Conservation (phyloP, 1,139 yeast genomes). For the Entelexis paramagnoliae region DNA sequence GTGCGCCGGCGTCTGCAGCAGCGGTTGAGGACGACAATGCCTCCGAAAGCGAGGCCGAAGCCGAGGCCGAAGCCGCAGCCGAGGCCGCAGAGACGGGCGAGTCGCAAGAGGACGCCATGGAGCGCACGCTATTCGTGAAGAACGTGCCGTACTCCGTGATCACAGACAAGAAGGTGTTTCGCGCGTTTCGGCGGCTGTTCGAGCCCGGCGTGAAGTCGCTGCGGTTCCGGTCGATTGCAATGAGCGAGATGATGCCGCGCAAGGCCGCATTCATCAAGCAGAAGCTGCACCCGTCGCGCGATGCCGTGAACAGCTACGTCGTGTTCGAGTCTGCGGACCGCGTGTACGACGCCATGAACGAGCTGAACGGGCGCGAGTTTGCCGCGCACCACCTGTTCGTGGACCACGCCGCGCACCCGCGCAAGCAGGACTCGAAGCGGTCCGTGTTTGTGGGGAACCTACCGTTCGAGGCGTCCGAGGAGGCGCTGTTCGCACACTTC, state of each 20-base stretch:
- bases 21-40: background rate
- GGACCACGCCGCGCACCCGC: slow-evolving; percentile 86
- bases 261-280: slow-evolving; percentile 83
- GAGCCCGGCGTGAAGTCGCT: slow-evolving; percentile 44
- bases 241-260: slow-evolving; percentile 79
- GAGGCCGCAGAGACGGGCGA: slow-evolving; percentile 18
- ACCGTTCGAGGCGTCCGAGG: slow-evolving; percentile 88
- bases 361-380: slow-evolving; percentile 58
- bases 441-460: slow-evolving; percentile 89
- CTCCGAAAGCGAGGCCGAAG: background rate
- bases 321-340: slow-evolving; percentile 54
- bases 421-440: slow-evolving; percentile 71
- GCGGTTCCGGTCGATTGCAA: slow-evolving; percentile 86
- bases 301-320: slow-evolving; percentile 77
- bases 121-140: slow-evolving; percentile 81
- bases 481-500: slow-evolving; percentile 77
- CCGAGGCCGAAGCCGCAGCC: background rate
- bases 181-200: slow-evolving; percentile 55
- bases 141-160: slow-evolving; percentile 63
- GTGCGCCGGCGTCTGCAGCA: background rate
- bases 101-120: slow-evolving; percentile 30
- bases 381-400: slow-evolving; percentile 71
- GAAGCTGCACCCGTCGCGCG: slow-evolving; percentile 65
- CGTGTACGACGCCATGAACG: slow-evolving; percentile 41
- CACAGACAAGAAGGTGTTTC: slow-evolving; percentile 51